Evolutionary conservation across 1,284 basidiomycete species (phyloP), one percentile per base, ranked within the genome.

Genomic region (Mycena citricolor): DNA sequence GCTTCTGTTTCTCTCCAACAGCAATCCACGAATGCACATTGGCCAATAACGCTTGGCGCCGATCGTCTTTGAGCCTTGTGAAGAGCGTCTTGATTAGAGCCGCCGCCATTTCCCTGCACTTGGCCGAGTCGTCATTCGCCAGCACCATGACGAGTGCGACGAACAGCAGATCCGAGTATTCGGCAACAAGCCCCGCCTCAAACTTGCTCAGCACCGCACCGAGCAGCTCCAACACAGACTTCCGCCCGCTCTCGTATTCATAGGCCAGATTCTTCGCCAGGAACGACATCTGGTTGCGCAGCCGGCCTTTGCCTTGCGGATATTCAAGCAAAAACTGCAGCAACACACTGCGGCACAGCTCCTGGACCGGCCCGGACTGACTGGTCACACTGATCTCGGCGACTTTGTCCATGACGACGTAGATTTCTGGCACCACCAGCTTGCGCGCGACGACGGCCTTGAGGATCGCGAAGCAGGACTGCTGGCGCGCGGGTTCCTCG

Each of bases 251-350:
- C 59, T 98, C 94, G 62, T 90, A 83, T 22, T 86, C 79, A 64
- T 98, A 99, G 4, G 90, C 85, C 20, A 98, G 68, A 62, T 99
- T 99, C 63, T 91, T 92, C 19, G 93, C 91, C 20, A 99, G 76
- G 71, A 97, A 97, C 0, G 85, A 79, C 77, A 99, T 89, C 57
- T 92, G 90, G 39, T 83, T 86, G 50, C 83, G 84, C 10, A 99
- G 74, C 3, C 95, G 82, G 2, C 88, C 90, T 57, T 92, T 90
- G 26, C 97, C 97, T 63, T 99, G 97, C 2, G 97, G 97, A 59
- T 99, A 99, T 59, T 99, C 95, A 29, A 99, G 81, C 46, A 99
- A 71, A 76, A 99, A 99, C 60, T 97, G 92, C 32, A 99, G 79
- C 29, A 95, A 78, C 23, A 94, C 81, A 29, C 87, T 82, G 17